These are phyloP conservation scores for Smallanthus sonchifolius DNA, from an alignment of 129 eudicot species.

Conservation along the genomic window DNA sequence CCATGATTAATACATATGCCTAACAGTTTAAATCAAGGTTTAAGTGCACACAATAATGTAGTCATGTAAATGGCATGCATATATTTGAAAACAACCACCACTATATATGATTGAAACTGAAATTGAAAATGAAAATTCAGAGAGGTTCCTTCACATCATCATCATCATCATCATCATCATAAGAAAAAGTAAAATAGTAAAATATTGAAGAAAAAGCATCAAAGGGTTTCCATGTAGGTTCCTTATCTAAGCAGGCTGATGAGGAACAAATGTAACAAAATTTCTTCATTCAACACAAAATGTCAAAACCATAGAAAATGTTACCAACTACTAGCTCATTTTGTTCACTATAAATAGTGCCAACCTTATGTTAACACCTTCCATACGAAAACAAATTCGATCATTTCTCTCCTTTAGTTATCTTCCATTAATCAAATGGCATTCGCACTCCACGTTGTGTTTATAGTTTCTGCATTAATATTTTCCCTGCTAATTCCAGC, in stretches of 20 bases:
- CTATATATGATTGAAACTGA: slow-evolving; percentile 8
- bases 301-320: slow-evolving; percentile 35
- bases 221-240: slow-evolving; percentile 16
- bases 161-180: slow-evolving; percentile 1
- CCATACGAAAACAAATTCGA: slow-evolving; percentile 28
- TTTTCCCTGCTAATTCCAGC: slow-evolving; percentile 33
- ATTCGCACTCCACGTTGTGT: slow-evolving; percentile 19
- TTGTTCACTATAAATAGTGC: slow-evolving; percentile 41
- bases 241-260: slow-evolving; percentile 18
- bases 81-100: slow-evolving; percentile 15
- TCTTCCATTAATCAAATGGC: slow-evolving; percentile 38
- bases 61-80: slow-evolving; percentile 12
- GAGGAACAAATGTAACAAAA: slow-evolving; percentile 5
- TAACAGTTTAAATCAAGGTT: slow-evolving; percentile 14
- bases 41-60: slow-evolving; percentile 10
- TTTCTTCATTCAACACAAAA: slow-evolving; percentile 19
- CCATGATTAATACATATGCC: slow-evolving; percentile 20
- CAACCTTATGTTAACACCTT: slow-evolving; percentile 16
- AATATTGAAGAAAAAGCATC: slow-evolving; percentile 26
- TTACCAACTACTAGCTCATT: slow-evolving; percentile 15
- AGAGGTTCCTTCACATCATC: neutral
- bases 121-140: slow-evolving; percentile 6
- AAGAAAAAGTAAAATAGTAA: slow-evolving; percentile 30
- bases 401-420: slow-evolving; percentile 25
- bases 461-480: slow-evolving; percentile 31